phyloP scores from a whole-genome alignment of 345 rosid genomes.

The Jatropha curcas region DNA sequence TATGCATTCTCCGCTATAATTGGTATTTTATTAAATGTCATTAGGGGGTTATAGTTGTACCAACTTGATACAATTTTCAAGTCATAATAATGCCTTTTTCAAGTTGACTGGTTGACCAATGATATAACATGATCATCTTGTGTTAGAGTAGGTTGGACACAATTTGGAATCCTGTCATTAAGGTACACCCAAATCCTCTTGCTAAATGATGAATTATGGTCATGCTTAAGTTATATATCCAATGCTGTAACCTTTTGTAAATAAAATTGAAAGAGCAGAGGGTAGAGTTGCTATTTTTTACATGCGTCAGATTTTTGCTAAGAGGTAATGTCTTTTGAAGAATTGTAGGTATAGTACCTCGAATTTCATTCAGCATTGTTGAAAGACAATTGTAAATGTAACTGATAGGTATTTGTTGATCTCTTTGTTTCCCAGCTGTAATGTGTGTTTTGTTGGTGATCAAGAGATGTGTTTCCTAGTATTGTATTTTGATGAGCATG shows the following conservation, averaged over 20 bases:
- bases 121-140: background rate
- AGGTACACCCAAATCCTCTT: background rate
- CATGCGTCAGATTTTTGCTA: background rate
- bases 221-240: background rate
- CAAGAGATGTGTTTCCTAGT: background rate
- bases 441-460: background rate
- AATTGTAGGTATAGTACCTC: background rate
- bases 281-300: background rate
- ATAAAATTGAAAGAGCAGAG: background rate
- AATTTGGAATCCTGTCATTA: background rate
- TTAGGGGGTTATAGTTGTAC: background rate
- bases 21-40: background rate
- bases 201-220: background rate
- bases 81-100: background rate
- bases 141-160: background rate
- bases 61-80: background rate
- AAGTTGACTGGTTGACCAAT: background rate
- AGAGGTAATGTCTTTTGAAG: background rate
- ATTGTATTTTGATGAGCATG: conserved; percentile 5
- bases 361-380: conserved; percentile 1
- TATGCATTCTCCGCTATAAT: background rate
- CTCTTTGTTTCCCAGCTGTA: background rate
- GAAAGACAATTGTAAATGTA: background rate
- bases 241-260: background rate
- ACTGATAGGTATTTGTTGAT: background rate